Evolutionary conservation across 805 yeast species (phyloP).

Genomic region (Cyberlindnera misumaiensis): DNA sequence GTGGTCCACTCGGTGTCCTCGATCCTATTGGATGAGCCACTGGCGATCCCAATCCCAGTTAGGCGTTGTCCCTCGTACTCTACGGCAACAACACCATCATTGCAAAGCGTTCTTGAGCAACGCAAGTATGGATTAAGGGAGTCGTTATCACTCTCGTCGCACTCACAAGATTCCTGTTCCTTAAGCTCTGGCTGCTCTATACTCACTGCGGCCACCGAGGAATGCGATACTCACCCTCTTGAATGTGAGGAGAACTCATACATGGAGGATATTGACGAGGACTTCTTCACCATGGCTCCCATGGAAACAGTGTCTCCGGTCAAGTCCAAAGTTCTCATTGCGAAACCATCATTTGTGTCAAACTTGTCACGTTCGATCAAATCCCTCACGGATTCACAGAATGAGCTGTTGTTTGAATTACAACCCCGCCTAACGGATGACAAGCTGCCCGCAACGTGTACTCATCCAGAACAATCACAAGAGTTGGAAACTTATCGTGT

Average conservation of each 20-base stretch:
- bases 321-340: not conserved
- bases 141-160: too few relatives aligned
- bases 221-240: constrained; percentile 18
- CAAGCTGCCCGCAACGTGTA: constrained; percentile 9
- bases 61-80: constrained; percentile 1
- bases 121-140: constrained; percentile 5
- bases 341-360: constrained; percentile 18
- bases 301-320: not conserved
- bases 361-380: constrained; percentile 17
- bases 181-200: constrained; percentile 5
- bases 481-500: constrained; percentile 23
- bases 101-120: constrained; percentile 20
- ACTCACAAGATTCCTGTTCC: too few relatives aligned
- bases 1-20: constrained; percentile 5
- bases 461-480: constrained; percentile 5
- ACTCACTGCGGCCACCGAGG: constrained; percentile 11
- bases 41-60: constrained; percentile 20
- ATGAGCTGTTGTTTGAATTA: constrained; percentile 19
- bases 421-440: constrained; percentile 25
- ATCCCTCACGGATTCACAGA: constrained; percentile 13
- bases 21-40: constrained; percentile 4
- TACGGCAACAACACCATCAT: constrained; percentile 18
- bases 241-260: constrained; percentile 8
- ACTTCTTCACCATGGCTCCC: constrained; percentile 11
- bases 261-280: constrained; percentile 20